These are phyloP conservation scores for Magnaporthiopsis incrustans DNA, from an alignment of 2,329 filamentous ascomycete genomes.

Conservation along the genomic window DNA sequence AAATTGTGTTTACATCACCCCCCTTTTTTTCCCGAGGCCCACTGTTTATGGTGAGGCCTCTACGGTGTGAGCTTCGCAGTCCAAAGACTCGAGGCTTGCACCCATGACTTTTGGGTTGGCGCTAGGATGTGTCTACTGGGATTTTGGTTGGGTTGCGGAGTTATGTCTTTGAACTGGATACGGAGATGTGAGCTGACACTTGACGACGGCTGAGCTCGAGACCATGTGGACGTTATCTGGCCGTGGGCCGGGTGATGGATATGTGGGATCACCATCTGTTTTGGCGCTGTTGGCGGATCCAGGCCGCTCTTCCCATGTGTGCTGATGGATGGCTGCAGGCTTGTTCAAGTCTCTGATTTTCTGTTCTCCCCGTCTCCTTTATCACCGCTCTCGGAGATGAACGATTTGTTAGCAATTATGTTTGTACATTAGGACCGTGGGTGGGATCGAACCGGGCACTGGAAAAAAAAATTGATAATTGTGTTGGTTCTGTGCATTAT, in stretches of 20 bases:
- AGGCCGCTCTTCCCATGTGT: background rate
- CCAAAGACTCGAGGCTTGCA: background rate
- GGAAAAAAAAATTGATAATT: background rate
- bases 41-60: background rate
- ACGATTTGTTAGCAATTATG: background rate
- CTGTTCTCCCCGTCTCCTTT: background rate
- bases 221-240: background rate
- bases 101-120: background rate
- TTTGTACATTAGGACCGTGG: background rate
- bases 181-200: background rate
- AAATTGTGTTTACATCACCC: background rate
- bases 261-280: background rate
- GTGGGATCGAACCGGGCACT: background rate
- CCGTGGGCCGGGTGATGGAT: background rate
- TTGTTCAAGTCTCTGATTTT: background rate
- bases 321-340: background rate
- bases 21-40: background rate
- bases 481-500: background rate
- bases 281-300: background rate
- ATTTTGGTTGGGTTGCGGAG: background rate
- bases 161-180: background rate
- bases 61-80: background rate
- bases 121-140: background rate
- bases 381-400: background rate
- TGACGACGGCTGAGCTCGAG: background rate